Evolutionary conservation across 352 stramenopile species (phyloP), one percentile per base, ranked within the genome.

Genomic region (Globisporangium nagaii): DNA sequence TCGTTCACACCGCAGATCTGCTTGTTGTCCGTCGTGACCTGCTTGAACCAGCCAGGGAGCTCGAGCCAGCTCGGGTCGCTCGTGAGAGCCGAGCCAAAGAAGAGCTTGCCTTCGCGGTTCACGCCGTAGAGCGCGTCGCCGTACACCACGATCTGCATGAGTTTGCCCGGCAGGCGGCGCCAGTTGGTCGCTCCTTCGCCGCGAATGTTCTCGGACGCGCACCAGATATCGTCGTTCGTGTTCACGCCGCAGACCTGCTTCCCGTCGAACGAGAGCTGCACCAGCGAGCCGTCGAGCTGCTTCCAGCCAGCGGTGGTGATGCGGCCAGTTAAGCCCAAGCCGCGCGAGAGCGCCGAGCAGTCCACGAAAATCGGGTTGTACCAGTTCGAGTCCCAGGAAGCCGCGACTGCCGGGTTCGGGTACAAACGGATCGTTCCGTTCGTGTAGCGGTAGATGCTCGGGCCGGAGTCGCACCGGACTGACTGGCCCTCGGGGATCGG

Each of bases 241-340:
- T 60, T 70, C 8, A 70, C 62, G 30, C 57, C 66, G 31, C 66
- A 73, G 22, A 73, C 43, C 34, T 42, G 37, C 44, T 53, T 52
- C 34, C 66, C 66, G 30, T 73, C 66, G 44, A 63, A 73, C 40
- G 55, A 62, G 22, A 73, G 32, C 48, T 71, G 62, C n/a, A 42
- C 46, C 10, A 73, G 37, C 22, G 47, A 27, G 41, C 66, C 62
- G 13, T 48, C 37, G 2, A 70, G 17, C 24, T 56, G 37, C n/a
- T 30, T 60, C 62, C 62, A 73, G 41, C 46, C 45, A 6, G 37
- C 6, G 8, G 15, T 13, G 1, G 10, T 17, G 3, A 2, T 11
- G 12, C 46, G 34, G 9, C 31, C 5, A 30, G 35, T 36, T 15
- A 62, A 3, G 13, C 45, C 37, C n/a, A 11, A 4, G 5, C 46